Evolutionary conservation across 1,284 basidiomycete genomes (phyloP).

Genomic region (Pterula multifida): DNA sequence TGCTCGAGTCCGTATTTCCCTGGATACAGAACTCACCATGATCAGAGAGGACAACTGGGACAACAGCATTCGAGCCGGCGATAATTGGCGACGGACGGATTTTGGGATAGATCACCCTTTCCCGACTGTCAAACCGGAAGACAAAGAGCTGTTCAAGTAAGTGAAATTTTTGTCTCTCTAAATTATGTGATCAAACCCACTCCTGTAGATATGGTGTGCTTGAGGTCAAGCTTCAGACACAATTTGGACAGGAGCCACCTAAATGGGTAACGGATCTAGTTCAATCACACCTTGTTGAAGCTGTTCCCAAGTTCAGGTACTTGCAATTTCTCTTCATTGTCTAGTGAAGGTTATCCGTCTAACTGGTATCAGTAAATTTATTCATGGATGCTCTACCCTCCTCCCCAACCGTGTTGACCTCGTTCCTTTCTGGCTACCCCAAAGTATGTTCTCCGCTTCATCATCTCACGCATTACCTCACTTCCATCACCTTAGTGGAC

Average conservation of each 20-base stretch:
- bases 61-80: slow-evolving; percentile 59
- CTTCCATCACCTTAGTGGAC: slow-evolving; percentile 51
- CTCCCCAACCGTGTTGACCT: slow-evolving; percentile 91
- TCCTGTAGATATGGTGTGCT: slow-evolving; percentile 66
- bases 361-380: slow-evolving; percentile 68
- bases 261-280: slow-evolving; percentile 95
- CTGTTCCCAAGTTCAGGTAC: slow-evolving; percentile 83
- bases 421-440: slow-evolving; percentile 98
- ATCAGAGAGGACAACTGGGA: slow-evolving; percentile 98
- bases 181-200: slow-evolving; percentile 1
- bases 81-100: slow-evolving; percentile 93
- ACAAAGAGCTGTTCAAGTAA: slow-evolving; percentile 89
- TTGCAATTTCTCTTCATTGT: slow-evolving; percentile 8
- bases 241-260: slow-evolving; percentile 92
- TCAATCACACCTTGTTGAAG: slow-evolving; percentile 87
- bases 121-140: slow-evolving; percentile 61
- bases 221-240: slow-evolving; percentile 96
- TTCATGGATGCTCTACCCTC: slow-evolving; percentile 92
- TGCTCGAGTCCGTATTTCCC: slow-evolving; percentile 93
- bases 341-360: slow-evolving; percentile 6
- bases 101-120: slow-evolving; percentile 92
- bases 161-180: slow-evolving; percentile 15
- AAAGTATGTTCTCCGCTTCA: slow-evolving; percentile 46
- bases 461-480: background rate
- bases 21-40: slow-evolving; percentile 94